A percentile compares a stretch with the other conserved stretches of the same genome.
These are phyloP conservation scores for Diaporthe citri DNA, from an alignment of 2,329 filamentous ascomycete genomes.

Conservation along the genomic window DNA sequence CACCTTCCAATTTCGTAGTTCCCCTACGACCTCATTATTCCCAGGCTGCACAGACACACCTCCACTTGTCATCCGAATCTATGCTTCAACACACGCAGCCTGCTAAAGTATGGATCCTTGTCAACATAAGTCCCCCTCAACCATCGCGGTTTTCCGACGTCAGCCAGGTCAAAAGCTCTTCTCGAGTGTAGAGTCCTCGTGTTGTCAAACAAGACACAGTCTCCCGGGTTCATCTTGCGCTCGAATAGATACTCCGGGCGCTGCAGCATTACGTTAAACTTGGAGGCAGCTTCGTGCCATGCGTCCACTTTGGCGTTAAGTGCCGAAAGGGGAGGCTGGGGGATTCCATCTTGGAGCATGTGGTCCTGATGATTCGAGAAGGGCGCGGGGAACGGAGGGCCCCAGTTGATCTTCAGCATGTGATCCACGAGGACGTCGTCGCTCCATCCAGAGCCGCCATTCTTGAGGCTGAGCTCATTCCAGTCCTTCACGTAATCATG, in stretches of 20 bases:
- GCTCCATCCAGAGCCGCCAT: background rate
- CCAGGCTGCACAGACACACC: too few relatives aligned
- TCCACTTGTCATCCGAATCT: background rate
- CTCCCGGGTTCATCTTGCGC: background rate
- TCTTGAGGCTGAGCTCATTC: background rate
- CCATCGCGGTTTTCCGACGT: background rate
- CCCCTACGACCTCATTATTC: too few relatives aligned
- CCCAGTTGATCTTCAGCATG: constrained; percentile 5
- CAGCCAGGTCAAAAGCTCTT: background rate
- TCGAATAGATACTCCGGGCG: background rate
- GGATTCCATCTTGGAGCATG: background rate
- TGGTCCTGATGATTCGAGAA: background rate
- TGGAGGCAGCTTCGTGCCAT: background rate
- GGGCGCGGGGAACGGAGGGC: background rate
- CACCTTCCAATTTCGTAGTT: too few relatives aligned
- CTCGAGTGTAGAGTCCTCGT: background rate
- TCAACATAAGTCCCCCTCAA: constrained; percentile 3
- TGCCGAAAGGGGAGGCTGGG: background rate
- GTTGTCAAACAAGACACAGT: constrained; percentile 1
- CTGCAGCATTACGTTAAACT: background rate
- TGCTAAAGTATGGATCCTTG: background rate
- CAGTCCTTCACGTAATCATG: background rate
- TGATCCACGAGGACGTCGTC: background rate
- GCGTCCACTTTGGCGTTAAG: background rate
- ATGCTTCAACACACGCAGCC: background rate